Base-by-base conservation (phyloP, 768 basidiomycete genomes). In the Russula olivacea region DNA sequence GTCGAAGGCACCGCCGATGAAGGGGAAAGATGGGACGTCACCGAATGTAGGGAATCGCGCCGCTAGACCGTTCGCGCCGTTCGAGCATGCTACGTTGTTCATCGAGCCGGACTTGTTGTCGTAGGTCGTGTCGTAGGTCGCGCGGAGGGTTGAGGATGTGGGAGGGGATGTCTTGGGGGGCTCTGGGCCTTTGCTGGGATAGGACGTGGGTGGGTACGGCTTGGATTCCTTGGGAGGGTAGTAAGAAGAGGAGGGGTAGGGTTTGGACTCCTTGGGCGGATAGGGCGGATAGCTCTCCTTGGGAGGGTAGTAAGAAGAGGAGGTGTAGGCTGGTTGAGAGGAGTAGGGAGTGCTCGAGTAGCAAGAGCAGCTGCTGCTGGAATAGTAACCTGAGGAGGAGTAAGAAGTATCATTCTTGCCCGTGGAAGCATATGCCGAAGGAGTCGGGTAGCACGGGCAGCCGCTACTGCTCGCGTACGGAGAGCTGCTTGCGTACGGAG, bases 1-100 rank as follows among this genome's bases (percentile, higher is more conserved):
- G 41, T 78, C 82, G 17, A 76, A 74, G 0, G 77, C 81, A 1
- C 81, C 85, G 34, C 83, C 85, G 68, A 88, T 83, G 71, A 75
- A 70, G 0, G 86, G 84, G 76, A 85, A 88, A 51, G 72, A 73
- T 2, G 85, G 84, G 32, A 88, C 71, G 41, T 74, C 73, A 15
- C 74, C 76, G 55, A 86, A 81, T 41, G 78, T 84, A 4, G 72
- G 76, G 72, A 76, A 86, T 28, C 69, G 73, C 3, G 77, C 76
- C 14, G 77, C 38, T 23, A 87, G 74, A 15, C 85, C 85, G 59
- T 83, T 74, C 25, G 72, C 61, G 9, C 85, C 84, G 66, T 81
- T 74, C 1, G 81, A 82, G 74, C 83, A 84, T 49, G 78, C 75
- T 43, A 82, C 77, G 3, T 68, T 72, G 67, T 70, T 61, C 23